Evolutionary conservation across 305 asterid species (phyloP), one percentile per base, ranked within the genome.

Genomic region (Stenogyne calaminthoides): DNA sequence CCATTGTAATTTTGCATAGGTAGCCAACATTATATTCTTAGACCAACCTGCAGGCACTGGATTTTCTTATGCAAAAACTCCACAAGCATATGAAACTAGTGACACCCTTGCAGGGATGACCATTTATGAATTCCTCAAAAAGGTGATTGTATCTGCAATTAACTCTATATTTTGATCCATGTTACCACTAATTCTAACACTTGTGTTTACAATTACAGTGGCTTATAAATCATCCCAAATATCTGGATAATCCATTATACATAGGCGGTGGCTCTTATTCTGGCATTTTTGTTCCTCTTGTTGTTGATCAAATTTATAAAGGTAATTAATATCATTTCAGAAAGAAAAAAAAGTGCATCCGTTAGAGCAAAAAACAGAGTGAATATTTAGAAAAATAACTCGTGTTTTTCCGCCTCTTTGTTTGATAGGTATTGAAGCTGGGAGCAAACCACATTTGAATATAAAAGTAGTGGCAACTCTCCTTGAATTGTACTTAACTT

Each of bases 161-260:
- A 8, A 15, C 1, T 6, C 10, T 6, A 22, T 12, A 9, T n/a
- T 40, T n/a, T n/a, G n/a, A 36, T 36, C 27, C 1, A 42, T 0
- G 11, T 12, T 6, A 22, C 22, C 12, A n/a, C 20, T 11, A n/a
- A 11, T 11, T 14, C 4, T 25, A 16, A 9, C 25, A 12, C n/a
- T 16, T 52, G 27, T 32, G 2, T 1, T 16, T 52, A 16, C 19
- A 6, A 0, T 44, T 7, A 62, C 81, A 86, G 90, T 84, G 90
- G 90, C 78, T 86, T 54, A 9, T 54, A 51, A 71, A 55, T 64
- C 87, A 84, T 63, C 75, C 85, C 25, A 46, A 78, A 27, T 86
- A 55, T 77, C 52, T 76, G 5, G 37, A 47, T 25, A 84, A 84
- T 76, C 80, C 84, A 5, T 71, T n/a, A n/a, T n/a, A n/a, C n/a